Evolutionary conservation across 2,329 filamentous ascomycete species (phyloP).

Genomic region (Colletotrichum musae): DNA sequence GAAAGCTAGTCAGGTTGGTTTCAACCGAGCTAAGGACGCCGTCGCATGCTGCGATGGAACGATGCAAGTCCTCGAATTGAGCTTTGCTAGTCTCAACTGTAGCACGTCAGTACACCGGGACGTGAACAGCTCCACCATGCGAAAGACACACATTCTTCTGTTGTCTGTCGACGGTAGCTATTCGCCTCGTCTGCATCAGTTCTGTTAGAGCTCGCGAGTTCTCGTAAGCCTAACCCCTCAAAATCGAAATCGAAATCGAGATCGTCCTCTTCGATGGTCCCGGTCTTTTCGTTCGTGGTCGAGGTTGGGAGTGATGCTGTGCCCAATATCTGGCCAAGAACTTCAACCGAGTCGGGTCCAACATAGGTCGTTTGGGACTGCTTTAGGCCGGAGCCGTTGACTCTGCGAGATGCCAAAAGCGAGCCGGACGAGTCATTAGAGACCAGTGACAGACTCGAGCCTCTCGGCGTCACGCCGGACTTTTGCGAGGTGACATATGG

Average conservation of each 20-base stretch:
- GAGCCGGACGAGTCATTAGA: slow-evolving; percentile 85
- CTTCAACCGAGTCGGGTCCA: slow-evolving; percentile 78
- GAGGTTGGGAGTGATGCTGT: slow-evolving; percentile 42
- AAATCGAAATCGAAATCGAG: slow-evolving; percentile 83
- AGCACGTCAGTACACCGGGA: background rate
- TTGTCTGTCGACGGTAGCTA: slow-evolving; percentile 65
- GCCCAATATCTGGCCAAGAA: slow-evolving; percentile 69
- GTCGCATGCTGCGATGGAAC: slow-evolving; percentile 91
- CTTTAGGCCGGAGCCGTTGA: slow-evolving; percentile 79
- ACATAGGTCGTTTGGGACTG: slow-evolving; percentile 67
- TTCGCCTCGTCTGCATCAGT: slow-evolving; percentile 44
- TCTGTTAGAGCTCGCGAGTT: slow-evolving; percentile 68
- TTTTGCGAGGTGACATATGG: slow-evolving; percentile 79
- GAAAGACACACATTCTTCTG: slow-evolving; percentile 78
- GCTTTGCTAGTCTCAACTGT: slow-evolving; percentile 84
- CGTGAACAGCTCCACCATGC: no score
- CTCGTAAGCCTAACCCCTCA: slow-evolving; percentile 80
- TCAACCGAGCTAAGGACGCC: slow-evolving; percentile 95
- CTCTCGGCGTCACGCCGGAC: slow-evolving; percentile 77
- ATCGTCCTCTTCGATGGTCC: slow-evolving; percentile 61
- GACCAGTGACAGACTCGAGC: slow-evolving; percentile 84
- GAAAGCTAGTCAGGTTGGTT: slow-evolving; percentile 91
- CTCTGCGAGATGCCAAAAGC: slow-evolving; percentile 75
- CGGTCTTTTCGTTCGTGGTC: slow-evolving; percentile 33
- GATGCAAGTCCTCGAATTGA: slow-evolving; percentile 91